Evolutionary conservation across 257 asterid species (phyloP), one percentile per base, ranked within the genome.

Genomic region (Coffea eugenioides): DNA sequence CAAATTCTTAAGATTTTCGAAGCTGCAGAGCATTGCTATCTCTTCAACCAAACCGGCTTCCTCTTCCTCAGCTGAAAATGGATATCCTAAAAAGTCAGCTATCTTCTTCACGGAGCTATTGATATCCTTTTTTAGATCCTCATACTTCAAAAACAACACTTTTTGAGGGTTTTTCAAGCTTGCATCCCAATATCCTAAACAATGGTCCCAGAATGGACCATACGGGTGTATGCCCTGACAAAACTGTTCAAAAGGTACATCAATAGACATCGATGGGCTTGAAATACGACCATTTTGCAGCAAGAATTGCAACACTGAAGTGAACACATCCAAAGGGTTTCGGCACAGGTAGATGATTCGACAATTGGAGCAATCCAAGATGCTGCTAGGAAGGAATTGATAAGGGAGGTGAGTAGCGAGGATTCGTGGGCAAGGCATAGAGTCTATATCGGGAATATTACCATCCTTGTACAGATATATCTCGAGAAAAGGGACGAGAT

Each of bases 181-280:
- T 82, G 79, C 84, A 0, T 41, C 59, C 92, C 93, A 89, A 59
- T 84, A 88, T 20, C 89, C 92, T 41, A 89, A 43, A 89, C 89
- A 80, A 69, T 91, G 96, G n/a, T 91, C 92, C 91, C 94, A 89
- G 21, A 83, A 91, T 14, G 92, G 93, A 20, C 94, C 92, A 59
- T 10, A 91, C 67, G 83, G 85, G 3, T 45, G 31, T 9, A 74
- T 81, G 7, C 93, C 94, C 45, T 81, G 77, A 11, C 56, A 51
- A 51, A 51, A 51, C 2, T 2, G 0, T 9, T 85, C 85, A 36
- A 89, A 83, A 0, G 76, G 81, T 31, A 27, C 88, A 14, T 84
- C 85, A 8, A 85, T 4, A 3, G 84, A 15, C 21, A 82, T 16
- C 0, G 84, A 64, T 0, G 83, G 0, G 71, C 10, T 0, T 86